These are phyloP conservation scores for Fusarium sp. DNA, from an alignment of 2,329 filamentous ascomycete species.

Conservation along the genomic window DNA sequence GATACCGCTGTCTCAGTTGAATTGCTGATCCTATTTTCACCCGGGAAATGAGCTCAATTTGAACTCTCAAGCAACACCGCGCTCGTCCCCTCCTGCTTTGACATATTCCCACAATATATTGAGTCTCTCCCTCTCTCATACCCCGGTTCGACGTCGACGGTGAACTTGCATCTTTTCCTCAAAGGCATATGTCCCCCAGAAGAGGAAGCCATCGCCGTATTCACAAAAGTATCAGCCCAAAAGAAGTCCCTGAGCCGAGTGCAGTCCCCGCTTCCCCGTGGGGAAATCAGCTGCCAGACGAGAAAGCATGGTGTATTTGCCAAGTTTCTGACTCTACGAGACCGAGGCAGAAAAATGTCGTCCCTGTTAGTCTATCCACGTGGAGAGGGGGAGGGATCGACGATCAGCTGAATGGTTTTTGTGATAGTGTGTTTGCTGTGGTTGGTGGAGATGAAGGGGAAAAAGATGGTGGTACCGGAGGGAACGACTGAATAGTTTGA, in stretches of 20 bases:
- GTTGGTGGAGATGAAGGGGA: slow-evolving; percentile 25
- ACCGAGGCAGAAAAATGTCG: slow-evolving; percentile 15
- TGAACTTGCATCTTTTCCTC: neutral
- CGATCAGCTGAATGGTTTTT: slow-evolving; percentile 30
- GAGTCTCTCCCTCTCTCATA: neutral
- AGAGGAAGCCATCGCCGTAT: slow-evolving; percentile 37
- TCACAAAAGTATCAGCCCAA: slow-evolving; percentile 13
- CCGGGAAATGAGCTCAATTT: slow-evolving; percentile 35
- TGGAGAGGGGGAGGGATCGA: slow-evolving; percentile 9
- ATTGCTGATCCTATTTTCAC: neutral
- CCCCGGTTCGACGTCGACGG: slow-evolving; percentile 13
- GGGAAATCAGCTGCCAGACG: neutral
- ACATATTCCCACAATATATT: neutral
- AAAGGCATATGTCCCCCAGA: slow-evolving; percentile 22
- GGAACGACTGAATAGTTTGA: neutral
- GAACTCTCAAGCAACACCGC: slow-evolving; percentile 10
- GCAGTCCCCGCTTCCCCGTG: slow-evolving; percentile 31
- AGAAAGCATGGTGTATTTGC: too few species aligned
- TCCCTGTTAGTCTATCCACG: slow-evolving; percentile 2
- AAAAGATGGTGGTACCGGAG: neutral
- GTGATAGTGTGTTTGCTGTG: slow-evolving; percentile 2
- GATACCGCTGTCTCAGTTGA: slow-evolving; percentile 14
- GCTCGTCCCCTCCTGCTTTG: neutral
- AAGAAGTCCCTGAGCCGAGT: slow-evolving; percentile 26
- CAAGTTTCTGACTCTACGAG: neutral